Evolutionary conservation across 306 rosid species (phyloP), one percentile per base, ranked within the genome.

Genomic region (Casuarina cunninghamiana): DNA sequence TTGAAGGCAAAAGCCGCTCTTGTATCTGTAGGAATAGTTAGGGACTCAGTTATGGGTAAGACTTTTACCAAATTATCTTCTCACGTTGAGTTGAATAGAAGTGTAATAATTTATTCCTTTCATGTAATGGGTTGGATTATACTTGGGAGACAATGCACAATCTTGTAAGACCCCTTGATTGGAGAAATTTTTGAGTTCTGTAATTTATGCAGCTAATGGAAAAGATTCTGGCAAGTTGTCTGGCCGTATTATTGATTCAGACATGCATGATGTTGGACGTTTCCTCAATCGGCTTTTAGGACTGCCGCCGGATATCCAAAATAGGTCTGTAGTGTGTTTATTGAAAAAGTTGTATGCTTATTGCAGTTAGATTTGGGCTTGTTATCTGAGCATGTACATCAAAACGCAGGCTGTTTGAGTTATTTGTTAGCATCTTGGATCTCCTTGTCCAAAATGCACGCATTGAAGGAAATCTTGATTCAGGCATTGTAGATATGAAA

Each of bases 201-300:
- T 49, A 69, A 84, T 78, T 81, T 45, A 44, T 75, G 79, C 84
- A 95, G 99, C 85, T 61, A 85, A 81, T 79, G 97, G 92, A 63
- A 91, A 86, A 86, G 93, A 90, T 80, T 74, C 79, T 71, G 97
- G 93, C 75, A 94, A 81, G 88, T 61, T 82, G 26, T 78, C 89
- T 79, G 93, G 97, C 46, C 96, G 97, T 54, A 93, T 96, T 61
- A 82, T 91, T 85, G 99, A 96, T 79, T 96, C 99, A 19, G 98
- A 96, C 81, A 93, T 90, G 97, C 95, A 93, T 17, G 99, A 96
- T 71, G 96, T 96, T 75, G 98, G 99, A 7, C 93, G 99, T 77
- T 96, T 96, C 81, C 96, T 96, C 83, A 96, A 96, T 85, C 91
- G 99, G 50, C 87, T 96, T 79, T 86, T 96, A 83, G 99, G 99